Evolutionary conservation across 2,329 filamentous ascomycete genomes (phyloP).

Genomic region (Neobulgaria alba): DNA sequence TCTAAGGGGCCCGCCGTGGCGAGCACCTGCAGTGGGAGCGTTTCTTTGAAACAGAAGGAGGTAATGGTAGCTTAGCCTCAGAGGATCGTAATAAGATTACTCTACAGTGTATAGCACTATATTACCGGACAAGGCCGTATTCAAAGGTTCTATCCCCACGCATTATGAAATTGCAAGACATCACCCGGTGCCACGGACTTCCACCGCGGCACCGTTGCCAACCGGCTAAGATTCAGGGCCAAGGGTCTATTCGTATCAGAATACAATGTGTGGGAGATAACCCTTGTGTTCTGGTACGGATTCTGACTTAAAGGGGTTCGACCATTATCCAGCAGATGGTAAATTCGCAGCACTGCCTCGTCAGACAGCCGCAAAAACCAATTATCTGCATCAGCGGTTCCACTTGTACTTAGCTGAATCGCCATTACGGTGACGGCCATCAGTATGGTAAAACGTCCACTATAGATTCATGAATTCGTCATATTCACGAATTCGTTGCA

Average conservation of each 20-base stretch:
- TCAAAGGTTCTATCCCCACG: constrained; percentile 35
- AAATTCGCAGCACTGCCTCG: constrained; percentile 8
- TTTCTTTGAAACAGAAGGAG: too few species aligned
- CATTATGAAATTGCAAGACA: constrained; percentile 32
- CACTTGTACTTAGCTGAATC: constrained; percentile 12
- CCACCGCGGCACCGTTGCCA: constrained; percentile 1
- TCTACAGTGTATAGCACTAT: too few species aligned
- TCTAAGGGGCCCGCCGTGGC: too few species aligned
- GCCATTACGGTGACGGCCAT: too few species aligned
- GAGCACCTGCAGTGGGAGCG: too few species aligned
- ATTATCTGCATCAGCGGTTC: constrained; percentile 12
- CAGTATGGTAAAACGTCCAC: too few species aligned
- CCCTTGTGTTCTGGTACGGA: constrained; percentile 1
- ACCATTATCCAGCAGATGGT: constrained; percentile 11
- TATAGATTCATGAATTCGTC: too few species aligned
- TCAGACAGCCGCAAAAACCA: constrained; percentile 9
- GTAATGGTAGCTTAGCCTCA: too few species aligned
- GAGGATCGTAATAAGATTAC: too few species aligned
- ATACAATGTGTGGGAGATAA: constrained; percentile 5
- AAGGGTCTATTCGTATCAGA: constrained; percentile 5
- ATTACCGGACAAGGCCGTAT: constrained; percentile 33
- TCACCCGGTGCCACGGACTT: constrained; percentile 15
- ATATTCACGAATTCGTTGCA: too few species aligned
- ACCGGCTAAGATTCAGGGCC: constrained; percentile 6
- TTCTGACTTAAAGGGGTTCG: constrained; percentile 12